These are phyloP conservation scores for Citrus sinensis DNA, from an alignment of 345 rosid genomes.

Conservation along the genomic window DVS_A1.0 CM039163.1:8289001-8289500, in stretches of 20 bases:
- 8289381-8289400: not conserved
- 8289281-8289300: not conserved
- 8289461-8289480: not conserved
- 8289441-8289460: not conserved
- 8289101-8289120: not conserved
- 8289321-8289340: slow-evolving; percentile 11
- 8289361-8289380: slow-evolving; percentile 17
- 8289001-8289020: not conserved
- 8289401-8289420: not conserved
- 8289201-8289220: slow-evolving; percentile 3
- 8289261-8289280: not conserved
- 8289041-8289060: slow-evolving; percentile 20
- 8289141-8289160: not conserved
- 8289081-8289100: slow-evolving; percentile 12
- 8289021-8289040: slow-evolving; percentile 10
- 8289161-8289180: not conserved
- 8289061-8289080: not conserved
- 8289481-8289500: not conserved
- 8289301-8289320: slow-evolving; percentile 4
- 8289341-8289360: slow-evolving; percentile 16
- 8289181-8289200: not conserved
- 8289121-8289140: slow-evolving; percentile 15
- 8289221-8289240: not conserved
- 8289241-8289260: not conserved
- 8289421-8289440: not conserved